Evolutionary conservation across 2,329 filamentous ascomycete genomes (phyloP), one percentile per base, ranked within the genome.

Genomic region (Fusarium sp.): DNA sequence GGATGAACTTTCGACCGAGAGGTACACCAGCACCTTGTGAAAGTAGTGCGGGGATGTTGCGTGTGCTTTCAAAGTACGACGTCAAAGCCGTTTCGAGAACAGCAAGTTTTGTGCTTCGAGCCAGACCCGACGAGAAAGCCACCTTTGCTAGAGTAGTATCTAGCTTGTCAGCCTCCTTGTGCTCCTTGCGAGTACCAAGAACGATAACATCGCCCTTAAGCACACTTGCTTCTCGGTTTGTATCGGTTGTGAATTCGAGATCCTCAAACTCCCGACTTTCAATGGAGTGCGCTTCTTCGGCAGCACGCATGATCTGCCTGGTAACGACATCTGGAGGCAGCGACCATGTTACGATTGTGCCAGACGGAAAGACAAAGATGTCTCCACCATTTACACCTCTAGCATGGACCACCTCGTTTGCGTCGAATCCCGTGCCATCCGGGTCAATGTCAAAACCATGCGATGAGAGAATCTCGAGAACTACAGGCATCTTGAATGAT

Each of bases 321-420:
- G 93, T 93, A 22, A 95, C 92, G 24, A 94, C 90, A 65, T 92
- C 90, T 69, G 94, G 89, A 2, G 94, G 92, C 3, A 98, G 87
- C 10, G 94, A 93, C 96, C 96, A 99, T 31, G 94, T 92, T 11
- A 98, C 96, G 13, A 98, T 89, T 18, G 95, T 97, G 17, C 96
- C 96, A 0, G 95, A 98, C 14, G 96, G 95, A 75, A 99, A 99
- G 64, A 99, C 92, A 80, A 98, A 98, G 57, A 98, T 90, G 83
- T 99, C 96, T 39, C 95, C 95, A 66, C 90, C 87, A 79, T 90
- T 88, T 67, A 88, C 85, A 14, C 87, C 86, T 58, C 89, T 85
- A 12, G 90, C 90, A 78, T 92, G 90, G 55, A 92, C 88, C 11
- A 92, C 89, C 77, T 91, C 90, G 72, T 86, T 85, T 52, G 86